These are phyloP conservation scores for Leptomonas seymouri DNA, from an alignment of 208 protist species.

Conservation along the genomic window DNA sequence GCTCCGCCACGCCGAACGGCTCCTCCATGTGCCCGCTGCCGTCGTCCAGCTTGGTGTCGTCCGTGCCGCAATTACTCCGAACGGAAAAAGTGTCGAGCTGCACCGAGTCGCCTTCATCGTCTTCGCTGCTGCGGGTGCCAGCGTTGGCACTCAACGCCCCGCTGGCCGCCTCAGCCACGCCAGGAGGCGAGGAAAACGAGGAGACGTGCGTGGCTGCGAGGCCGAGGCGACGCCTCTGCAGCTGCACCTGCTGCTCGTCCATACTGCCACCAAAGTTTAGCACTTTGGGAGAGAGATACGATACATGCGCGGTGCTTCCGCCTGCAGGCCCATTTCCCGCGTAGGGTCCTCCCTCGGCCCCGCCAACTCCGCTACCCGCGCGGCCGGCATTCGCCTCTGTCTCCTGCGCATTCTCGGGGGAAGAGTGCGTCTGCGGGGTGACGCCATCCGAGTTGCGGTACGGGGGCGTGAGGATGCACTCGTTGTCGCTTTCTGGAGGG, in stretches of 20 bases:
- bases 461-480: slow-evolving; percentile 6
- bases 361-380: not conserved
- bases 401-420: not conserved
- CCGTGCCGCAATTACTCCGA: slow-evolving; percentile 33
- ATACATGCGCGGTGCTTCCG: not conserved
- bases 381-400: not conserved
- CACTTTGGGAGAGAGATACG: slow-evolving; percentile 6
- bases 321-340: not conserved
- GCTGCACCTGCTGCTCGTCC: slow-evolving; percentile 11
- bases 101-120: slow-evolving; percentile 10
- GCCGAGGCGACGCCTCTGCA: slow-evolving; percentile 10
- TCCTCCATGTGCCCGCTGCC: slow-evolving; percentile 49
- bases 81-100: slow-evolving; percentile 31
- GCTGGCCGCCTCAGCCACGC: not conserved
- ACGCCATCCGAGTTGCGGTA: not conserved
- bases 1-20: slow-evolving; percentile 63
- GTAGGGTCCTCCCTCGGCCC: too few species aligned
- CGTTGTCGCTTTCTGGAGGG: slow-evolving; percentile 9
- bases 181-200: not conserved
- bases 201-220: not conserved
- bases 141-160: not conserved
- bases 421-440: not conserved
- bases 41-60: slow-evolving; percentile 29
- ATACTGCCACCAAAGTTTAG: slow-evolving; percentile 7
- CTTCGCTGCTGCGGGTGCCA: slow-evolving; percentile 4